Evolutionary conservation across 2,329 filamentous ascomycete species (phyloP).

Genomic region (Hymenoscyphus occultus): DNA sequence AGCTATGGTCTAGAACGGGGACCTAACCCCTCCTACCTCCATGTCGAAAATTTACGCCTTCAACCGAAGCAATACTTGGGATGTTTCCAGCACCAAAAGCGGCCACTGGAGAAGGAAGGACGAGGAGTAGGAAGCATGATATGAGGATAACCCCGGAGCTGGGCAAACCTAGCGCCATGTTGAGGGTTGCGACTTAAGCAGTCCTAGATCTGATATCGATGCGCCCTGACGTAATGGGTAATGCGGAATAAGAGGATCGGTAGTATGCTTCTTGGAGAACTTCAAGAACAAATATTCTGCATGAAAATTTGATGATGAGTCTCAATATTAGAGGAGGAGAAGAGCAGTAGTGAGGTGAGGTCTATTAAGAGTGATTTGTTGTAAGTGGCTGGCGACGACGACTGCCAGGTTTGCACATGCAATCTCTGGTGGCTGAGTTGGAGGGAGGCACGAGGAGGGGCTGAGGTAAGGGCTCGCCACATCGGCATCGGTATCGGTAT

Average conservation of each 20-base stretch:
- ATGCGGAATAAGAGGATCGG: background rate
- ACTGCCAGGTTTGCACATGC: background rate
- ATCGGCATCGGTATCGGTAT: too few relatives aligned
- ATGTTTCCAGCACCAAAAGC: slow-evolving; percentile 72
- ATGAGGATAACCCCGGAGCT: slow-evolving; percentile 44
- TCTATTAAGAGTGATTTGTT: background rate
- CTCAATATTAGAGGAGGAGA: background rate
- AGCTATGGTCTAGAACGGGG: slow-evolving; percentile 1
- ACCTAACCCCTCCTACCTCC: slow-evolving; percentile 45
- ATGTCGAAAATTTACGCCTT: slow-evolving; percentile 69
- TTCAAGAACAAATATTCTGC: background rate
- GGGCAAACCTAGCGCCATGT: slow-evolving; percentile 25
- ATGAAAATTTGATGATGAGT: background rate
- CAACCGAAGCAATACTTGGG: slow-evolving; percentile 55
- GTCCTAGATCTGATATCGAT: background rate
- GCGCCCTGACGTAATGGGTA: background rate
- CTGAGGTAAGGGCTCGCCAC: background rate
- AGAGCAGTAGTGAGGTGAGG: background rate
- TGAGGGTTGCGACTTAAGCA: slow-evolving; percentile 5
- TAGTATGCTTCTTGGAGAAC: background rate
- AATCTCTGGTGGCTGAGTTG: background rate
- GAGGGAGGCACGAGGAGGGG: background rate
- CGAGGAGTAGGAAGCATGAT: slow-evolving; percentile 51
- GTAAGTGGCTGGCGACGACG: background rate
- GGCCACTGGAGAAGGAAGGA: slow-evolving; percentile 54